These are phyloP conservation scores for Saccharomyces uvarum DNA, from an alignment of 1,139 yeast genomes.

Conservation along the genomic window DNA sequence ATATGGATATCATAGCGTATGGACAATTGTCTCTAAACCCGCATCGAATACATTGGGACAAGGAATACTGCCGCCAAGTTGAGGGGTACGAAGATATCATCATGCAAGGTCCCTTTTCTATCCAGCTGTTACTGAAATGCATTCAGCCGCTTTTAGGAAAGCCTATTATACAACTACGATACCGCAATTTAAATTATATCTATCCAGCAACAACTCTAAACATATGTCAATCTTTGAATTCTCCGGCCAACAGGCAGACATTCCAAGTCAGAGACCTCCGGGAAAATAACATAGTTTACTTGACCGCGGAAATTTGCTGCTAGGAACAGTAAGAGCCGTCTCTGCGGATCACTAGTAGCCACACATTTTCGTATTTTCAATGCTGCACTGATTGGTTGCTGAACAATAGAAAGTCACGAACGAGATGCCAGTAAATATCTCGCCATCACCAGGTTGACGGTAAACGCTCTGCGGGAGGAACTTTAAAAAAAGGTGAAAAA, in stretches of 20 bases:
- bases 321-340: not conserved
- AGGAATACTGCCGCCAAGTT: slow-evolving; percentile 39
- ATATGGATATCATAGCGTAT: slow-evolving; percentile 45
- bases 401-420: not conserved
- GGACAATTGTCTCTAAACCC: slow-evolving; percentile 73
- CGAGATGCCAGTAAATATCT: not conserved
- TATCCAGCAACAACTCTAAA: slow-evolving; percentile 15
- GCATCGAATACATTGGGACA: slow-evolving; percentile 74
- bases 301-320: not conserved
- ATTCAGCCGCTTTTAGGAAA: slow-evolving; percentile 21
- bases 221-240: not conserved
- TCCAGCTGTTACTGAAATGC: slow-evolving; percentile 52
- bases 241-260: not conserved
- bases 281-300: not conserved
- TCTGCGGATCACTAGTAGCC: too few relatives aligned
- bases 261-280: not conserved
- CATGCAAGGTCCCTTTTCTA: slow-evolving; percentile 77
- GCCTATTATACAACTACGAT: slow-evolving; percentile 13
- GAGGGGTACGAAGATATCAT: slow-evolving; percentile 60
- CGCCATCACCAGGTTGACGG: slow-evolving; percentile 1
- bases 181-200: slow-evolving; percentile 21
- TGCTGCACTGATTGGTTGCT: slow-evolving; percentile 2
- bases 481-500: not conserved
- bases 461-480: not conserved
- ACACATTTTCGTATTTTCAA: not conserved